Evolutionary conservation across 2,329 filamentous ascomycete species (phyloP), one percentile per base, ranked within the genome.

Genomic region (Raffaelea albimanens): DNA sequence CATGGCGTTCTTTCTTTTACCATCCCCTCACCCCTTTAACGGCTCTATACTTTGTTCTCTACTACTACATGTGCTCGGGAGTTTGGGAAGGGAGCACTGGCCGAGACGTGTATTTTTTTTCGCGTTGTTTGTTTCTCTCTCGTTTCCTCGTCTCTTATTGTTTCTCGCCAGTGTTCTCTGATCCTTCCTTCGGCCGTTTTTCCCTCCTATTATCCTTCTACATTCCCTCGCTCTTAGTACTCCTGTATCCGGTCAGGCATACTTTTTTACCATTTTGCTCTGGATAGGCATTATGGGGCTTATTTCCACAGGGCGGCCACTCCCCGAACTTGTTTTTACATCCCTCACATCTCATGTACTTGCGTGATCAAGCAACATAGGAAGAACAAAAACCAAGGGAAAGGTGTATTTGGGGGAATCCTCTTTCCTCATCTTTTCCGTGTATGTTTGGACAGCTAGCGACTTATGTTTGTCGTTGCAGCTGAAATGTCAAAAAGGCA

Each of bases 401-500:
- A 10, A 8, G 34, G 9, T 16, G 34, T 8, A 16, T 8, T 5
- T 16, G 59, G 62, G n/a, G n/a, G n/a, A n/a, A n/a, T n/a, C n/a
- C n/a, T n/a, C n/a, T n/a, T n/a, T n/a, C n/a, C n/a, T n/a, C n/a
- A n/a, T n/a, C n/a, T n/a, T n/a, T n/a, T n/a, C n/a, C n/a, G n/a
- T n/a, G n/a, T n/a, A n/a, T n/a, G n/a, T n/a, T n/a, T n/a, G n/a
- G n/a, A n/a, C n/a, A n/a, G n/a, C n/a, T n/a, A n/a, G n/a, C n/a
- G n/a, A n/a, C n/a, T n/a, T n/a, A n/a, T n/a, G n/a, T n/a, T n/a
- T n/a, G n/a, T n/a, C n/a, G n/a, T n/a, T n/a, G n/a, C n/a, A n/a
- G n/a, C n/a, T n/a, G n/a, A n/a, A n/a, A n/a, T n/a, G n/a, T n/a
- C n/a, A n/a, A n/a, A n/a, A n/a, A n/a, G n/a, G n/a, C n/a, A n/a